Percentiles rank a stretch among this genome's conserved stretches.
phyloP scores from a whole-genome alignment of 1,284 basidiomycete species.

The Tilletia indica region DNA sequence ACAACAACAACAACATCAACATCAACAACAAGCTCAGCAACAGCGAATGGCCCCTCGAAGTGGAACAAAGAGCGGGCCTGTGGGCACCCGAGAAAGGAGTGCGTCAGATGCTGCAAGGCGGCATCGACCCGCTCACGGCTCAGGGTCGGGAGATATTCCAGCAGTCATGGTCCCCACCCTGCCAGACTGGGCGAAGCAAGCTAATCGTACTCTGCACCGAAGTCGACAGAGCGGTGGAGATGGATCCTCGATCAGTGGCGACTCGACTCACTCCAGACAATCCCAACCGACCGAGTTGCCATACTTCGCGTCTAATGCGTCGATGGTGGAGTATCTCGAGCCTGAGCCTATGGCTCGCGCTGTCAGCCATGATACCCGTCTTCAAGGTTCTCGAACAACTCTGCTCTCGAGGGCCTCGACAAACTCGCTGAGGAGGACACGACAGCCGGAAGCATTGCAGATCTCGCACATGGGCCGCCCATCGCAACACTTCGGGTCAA shows the following conservation, averaged over 20 bases:
- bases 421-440: not conserved
- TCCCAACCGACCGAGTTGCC: not conserved
- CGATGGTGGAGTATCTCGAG: not conserved
- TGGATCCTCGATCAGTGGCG: not conserved
- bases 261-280: not conserved
- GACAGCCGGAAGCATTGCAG: not conserved
- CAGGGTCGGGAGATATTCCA: not conserved
- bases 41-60: no score
- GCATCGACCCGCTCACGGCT: not conserved
- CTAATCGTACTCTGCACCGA: not conserved
- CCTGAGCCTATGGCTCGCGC: constrained; percentile 3
- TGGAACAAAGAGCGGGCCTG: no score
- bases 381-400: not conserved
- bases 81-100: not conserved
- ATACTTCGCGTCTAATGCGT: not conserved
- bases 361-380: constrained; percentile 2
- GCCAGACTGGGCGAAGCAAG: constrained; percentile 11
- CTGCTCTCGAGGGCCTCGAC: constrained; percentile 7
- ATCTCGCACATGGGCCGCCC: not conserved
- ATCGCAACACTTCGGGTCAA: not conserved
- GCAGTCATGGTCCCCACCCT: not conserved
- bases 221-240: not conserved
- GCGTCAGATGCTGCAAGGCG: not conserved
- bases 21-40: not conserved
- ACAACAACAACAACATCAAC: not conserved